Evolutionary conservation across 306 rosid species (phyloP), one percentile per base, ranked within the genome.

Genomic region (Pterocarpus macrocarpus): DNA sequence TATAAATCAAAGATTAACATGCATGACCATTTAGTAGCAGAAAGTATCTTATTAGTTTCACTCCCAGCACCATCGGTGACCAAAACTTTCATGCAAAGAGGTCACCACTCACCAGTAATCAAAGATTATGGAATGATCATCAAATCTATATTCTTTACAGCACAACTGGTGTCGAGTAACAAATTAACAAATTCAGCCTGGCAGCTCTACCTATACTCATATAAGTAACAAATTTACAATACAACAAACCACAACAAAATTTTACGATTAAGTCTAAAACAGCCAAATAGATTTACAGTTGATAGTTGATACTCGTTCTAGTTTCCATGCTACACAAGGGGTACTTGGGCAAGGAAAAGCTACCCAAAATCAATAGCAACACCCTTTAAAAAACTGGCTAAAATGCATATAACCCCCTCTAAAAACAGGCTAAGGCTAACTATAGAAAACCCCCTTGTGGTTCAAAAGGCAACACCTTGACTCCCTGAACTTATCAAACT

Each of bases 31-130:
- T 62, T 44, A 33, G 59, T 15, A 45, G 33, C 32, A 41, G 12
- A 73, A 59, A 59, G n/a, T 5, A 43, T 41, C 69, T 69, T 33
- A 69, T 43, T 63, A 59, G 45, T 47, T 22, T 22, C 28, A 59
- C 47, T 17, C 50, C 39, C 41, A 45, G 30, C 14, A 38, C 22
- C 12, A 28, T 30, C 39, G 36, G 14, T 47, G 64, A 62, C 35
- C 38, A 49, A 47, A 50, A 38, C 5, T 32, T 38, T 41, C 63
- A 7, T 14, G 8, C 57, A 34, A 68, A 4, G 2, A 44, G 5
- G 17, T 32, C 63, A 59, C 33, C 64, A 69, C 6, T 50, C 57
- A 2, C 1, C 57, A 12, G 16, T 59, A 28, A 79, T 45, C 38
- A 70, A 49, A 47, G 33, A 61, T 7, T 30, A 55, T 32, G 49